Conservation (phyloP, 164 flowering plant genomes). For the Magnolia sinica region DNA sequence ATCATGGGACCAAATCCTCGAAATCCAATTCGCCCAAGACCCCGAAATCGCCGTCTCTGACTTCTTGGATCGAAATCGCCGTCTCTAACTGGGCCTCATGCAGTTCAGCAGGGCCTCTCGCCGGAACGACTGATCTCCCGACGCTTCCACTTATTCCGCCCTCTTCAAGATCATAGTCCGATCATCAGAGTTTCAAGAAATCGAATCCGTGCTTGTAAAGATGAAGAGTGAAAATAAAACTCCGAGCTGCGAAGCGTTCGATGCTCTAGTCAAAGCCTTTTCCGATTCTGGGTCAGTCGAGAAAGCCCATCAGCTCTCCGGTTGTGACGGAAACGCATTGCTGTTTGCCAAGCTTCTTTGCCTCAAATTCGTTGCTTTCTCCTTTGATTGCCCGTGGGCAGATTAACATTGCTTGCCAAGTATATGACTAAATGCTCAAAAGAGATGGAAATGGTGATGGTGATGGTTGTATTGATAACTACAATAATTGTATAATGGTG, state of each 20-base stretch:
- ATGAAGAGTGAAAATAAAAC: background rate
- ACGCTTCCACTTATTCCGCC: background rate
- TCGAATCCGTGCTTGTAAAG: background rate
- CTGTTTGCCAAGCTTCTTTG: constrained; percentile 43
- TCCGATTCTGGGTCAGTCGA: background rate
- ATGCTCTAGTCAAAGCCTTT: background rate
- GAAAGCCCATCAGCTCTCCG: background rate
- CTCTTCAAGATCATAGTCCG: too few relatives aligned
- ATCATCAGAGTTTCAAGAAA: too few relatives aligned
- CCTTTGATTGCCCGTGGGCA: constrained; percentile 33
- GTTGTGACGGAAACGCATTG: constrained; percentile 15
- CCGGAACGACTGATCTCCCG: background rate
- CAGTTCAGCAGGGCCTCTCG: constrained; percentile 48
- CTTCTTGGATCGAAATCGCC: constrained; percentile 45
- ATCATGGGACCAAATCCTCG: constrained; percentile 40
- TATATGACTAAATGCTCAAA: constrained; percentile 4
- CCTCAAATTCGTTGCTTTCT: constrained; percentile 63
- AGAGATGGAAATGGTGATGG: constrained; percentile 33
- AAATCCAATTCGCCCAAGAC: constrained; percentile 33
- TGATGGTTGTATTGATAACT: constrained; percentile 38
- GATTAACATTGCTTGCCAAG: constrained; percentile 30
- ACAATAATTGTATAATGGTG: constrained; percentile 62
- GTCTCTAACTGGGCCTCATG: constrained; percentile 47
- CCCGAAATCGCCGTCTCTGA: constrained; percentile 35
- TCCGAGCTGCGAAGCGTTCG: background rate